Evolutionary conservation across 257 asterid species (phyloP).

Genomic region (Solanum piurae): DNA sequence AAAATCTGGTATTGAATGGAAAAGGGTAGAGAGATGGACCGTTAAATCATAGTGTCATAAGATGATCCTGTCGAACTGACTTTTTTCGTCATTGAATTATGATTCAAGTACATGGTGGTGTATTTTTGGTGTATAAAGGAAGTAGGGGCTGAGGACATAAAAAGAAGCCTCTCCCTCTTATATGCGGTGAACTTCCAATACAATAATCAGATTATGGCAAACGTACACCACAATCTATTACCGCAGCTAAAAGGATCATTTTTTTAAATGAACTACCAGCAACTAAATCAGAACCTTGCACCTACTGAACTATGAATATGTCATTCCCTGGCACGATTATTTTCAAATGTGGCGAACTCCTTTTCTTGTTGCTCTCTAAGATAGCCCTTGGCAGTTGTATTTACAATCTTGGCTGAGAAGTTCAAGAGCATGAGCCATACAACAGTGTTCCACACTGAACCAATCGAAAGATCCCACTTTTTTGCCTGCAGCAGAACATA

Average conservation of each 20-base stretch:
- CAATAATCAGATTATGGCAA: neutral
- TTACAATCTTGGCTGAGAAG: slow-evolving; percentile 59
- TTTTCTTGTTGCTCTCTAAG: slow-evolving; percentile 49
- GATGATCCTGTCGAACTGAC: neutral
- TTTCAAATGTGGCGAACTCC: slow-evolving; percentile 45
- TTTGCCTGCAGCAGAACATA: slow-evolving; percentile 26
- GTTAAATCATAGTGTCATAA: neutral
- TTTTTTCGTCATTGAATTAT: neutral
- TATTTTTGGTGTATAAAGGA: slow-evolving; percentile 9
- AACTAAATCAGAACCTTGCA: neutral
- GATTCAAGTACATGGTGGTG: slow-evolving; percentile 11
- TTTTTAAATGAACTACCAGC: neutral
- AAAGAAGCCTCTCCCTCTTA: neutral
- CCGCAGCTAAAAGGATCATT: neutral
- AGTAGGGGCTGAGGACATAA: neutral
- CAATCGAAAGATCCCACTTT: slow-evolving; percentile 57
- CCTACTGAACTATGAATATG: neutral
- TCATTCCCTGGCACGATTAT: neutral
- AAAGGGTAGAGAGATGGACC: neutral
- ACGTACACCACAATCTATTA: neutral
- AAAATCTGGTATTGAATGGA: neutral
- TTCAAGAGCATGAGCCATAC: slow-evolving; percentile 71
- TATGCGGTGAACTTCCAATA: slow-evolving; percentile 3
- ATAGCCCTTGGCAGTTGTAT: slow-evolving; percentile 51
- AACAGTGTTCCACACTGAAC: slow-evolving; percentile 55